Evolutionary conservation across 176 grass and related monocot species (phyloP).

Genomic region (Cenchrus fungigraminus): DNA sequence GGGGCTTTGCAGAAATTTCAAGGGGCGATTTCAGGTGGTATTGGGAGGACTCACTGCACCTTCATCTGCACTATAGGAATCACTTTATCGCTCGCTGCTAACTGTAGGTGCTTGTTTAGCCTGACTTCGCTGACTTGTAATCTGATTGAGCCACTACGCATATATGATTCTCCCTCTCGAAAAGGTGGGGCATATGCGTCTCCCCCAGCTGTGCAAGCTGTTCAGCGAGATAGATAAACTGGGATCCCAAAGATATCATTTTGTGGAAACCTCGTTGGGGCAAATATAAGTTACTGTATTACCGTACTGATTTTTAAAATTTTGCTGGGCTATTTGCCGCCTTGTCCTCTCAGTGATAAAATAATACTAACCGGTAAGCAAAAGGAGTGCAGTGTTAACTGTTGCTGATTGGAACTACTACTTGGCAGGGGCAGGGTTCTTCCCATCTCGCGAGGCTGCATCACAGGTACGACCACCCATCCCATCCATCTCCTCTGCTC

Average conservation of each 20-base stretch:
- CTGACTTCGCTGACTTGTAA: not conserved
- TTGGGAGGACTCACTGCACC: not conserved
- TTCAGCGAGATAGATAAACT: not conserved
- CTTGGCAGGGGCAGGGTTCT: constrained; percentile 23
- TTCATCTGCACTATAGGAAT: not conserved
- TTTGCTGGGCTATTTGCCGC: constrained; percentile 26
- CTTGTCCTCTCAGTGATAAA: constrained; percentile 37
- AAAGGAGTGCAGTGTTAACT: constrained; percentile 36
- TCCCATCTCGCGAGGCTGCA: constrained; percentile 34
- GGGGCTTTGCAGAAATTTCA: not conserved
- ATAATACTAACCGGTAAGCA: constrained; percentile 1
- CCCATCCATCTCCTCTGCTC: constrained; percentile 51
- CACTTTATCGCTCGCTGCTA: not conserved
- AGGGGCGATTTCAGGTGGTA: not conserved
- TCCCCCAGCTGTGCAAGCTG: not conserved
- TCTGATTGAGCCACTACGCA: not conserved
- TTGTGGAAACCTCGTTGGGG: constrained; percentile 17
- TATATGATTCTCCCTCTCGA: not conserved
- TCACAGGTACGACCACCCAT: constrained; percentile 42
- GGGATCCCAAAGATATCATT: not conserved
- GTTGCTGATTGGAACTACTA: constrained; percentile 48
- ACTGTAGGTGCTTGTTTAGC: not conserved
- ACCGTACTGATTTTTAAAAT: constrained; percentile 17
- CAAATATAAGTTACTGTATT: not conserved
- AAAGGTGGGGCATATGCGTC: not conserved